Evolutionary conservation across 257 asterid genomes (phyloP).

Genomic region (Ilex asprella): DNA sequence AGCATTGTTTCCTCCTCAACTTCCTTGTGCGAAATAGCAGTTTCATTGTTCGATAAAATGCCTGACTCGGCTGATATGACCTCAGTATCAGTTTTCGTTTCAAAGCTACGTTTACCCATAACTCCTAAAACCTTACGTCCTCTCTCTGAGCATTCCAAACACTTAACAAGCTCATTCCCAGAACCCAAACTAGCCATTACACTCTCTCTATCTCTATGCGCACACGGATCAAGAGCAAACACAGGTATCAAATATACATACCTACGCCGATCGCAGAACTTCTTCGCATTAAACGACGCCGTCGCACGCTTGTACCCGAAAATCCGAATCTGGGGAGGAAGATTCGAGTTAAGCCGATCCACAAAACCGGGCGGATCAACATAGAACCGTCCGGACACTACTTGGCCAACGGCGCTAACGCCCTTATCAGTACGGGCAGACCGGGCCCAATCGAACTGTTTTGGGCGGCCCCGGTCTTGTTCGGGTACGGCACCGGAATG

Average conservation of each 20-base stretch:
- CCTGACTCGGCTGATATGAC: slow-evolving; percentile 21
- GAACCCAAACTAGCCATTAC: slow-evolving; percentile 82
- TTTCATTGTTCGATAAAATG: slow-evolving; percentile 23
- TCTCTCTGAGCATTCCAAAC: slow-evolving; percentile 82
- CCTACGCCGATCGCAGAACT: slow-evolving; percentile 88
- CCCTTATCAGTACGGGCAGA: slow-evolving; percentile 95
- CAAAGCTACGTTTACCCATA: slow-evolving; percentile 54
- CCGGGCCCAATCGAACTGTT: slow-evolving; percentile 74
- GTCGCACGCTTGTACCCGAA: slow-evolving; percentile 78
- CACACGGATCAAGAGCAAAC: slow-evolving; percentile 71
- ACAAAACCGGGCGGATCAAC: slow-evolving; percentile 87
- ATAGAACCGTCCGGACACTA: slow-evolving; percentile 80
- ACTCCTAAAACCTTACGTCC: slow-evolving; percentile 77
- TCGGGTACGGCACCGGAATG: slow-evolving; percentile 81
- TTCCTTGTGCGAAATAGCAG: slow-evolving; percentile 9
- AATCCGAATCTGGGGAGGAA: slow-evolving; percentile 64
- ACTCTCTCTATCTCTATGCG: slow-evolving; percentile 88
- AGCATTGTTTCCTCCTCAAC: slow-evolving; percentile 3
- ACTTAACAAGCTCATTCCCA: slow-evolving; percentile 64
- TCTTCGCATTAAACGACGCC: slow-evolving; percentile 74
- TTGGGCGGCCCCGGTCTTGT: slow-evolving; percentile 55
- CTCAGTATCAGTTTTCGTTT: slow-evolving; percentile 19
- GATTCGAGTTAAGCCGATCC: slow-evolving; percentile 56
- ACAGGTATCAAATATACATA: slow-evolving; percentile 85
- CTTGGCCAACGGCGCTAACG: slow-evolving; percentile 98